Conservation (phyloP, 225 moss, liverwort and hornwort species). For the Sphagnum contortum region DNA sequence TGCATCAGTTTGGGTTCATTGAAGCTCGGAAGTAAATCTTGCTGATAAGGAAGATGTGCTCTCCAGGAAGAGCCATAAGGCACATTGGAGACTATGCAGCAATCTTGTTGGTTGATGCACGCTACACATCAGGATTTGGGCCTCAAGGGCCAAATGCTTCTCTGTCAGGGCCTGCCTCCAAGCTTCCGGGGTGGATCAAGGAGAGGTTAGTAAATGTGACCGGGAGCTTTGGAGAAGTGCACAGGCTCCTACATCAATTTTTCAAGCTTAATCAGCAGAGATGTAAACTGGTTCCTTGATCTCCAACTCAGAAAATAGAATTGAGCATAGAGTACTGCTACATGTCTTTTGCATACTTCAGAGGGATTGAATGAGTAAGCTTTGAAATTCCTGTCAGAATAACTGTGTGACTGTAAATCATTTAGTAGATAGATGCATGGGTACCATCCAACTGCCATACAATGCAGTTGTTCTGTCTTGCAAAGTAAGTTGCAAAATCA, state of each 20-base stretch:
- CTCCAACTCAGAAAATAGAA: too few species aligned
- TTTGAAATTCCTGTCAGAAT: too few species aligned
- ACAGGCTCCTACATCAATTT: conserved; percentile 73
- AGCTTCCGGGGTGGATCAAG: conserved; percentile 85
- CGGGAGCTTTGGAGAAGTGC: conserved; percentile 82
- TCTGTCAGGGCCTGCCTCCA: conserved; percentile 60
- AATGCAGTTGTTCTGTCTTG: too few species aligned
- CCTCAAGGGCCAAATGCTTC: conserved; percentile 6
- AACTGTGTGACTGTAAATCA: too few species aligned
- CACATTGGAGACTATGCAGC: conserved; percentile 92
- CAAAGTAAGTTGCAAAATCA: too few species aligned
- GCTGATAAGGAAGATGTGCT: not conserved
- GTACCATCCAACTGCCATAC: too few species aligned
- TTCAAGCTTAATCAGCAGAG: conserved; percentile 58
- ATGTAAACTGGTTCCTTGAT: too few species aligned
- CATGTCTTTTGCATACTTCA: too few species aligned
- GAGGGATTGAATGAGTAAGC: too few species aligned
- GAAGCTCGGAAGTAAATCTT: too few species aligned
- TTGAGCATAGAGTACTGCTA: too few species aligned
- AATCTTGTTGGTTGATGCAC: conserved; percentile 79
- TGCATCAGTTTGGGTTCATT: not conserved
- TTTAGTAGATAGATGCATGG: too few species aligned
- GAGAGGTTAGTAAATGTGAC: conserved; percentile 65
- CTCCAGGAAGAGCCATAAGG: conserved; percentile 69
- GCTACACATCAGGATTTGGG: conserved; percentile 47